Conservation (phyloP, 371 early-diverging fungal species). For the Entomophthora muscae region DNA sequence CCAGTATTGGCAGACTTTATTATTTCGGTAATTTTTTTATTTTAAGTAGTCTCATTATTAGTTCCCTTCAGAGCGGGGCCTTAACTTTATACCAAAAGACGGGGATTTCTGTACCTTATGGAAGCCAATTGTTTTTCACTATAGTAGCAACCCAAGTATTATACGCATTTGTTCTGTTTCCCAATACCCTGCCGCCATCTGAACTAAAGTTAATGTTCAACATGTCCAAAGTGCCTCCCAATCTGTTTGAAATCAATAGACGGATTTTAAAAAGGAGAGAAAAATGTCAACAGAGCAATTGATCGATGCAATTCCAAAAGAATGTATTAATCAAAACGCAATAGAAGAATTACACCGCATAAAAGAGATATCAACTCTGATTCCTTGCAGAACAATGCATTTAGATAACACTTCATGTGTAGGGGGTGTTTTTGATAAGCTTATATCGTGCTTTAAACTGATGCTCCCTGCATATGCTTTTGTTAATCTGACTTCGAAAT, state of each 20-base stretch:
- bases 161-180: neutral
- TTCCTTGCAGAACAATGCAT: neutral
- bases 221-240: neutral
- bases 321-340: neutral
- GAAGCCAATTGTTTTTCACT: neutral
- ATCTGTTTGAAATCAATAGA: neutral
- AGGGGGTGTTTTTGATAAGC: neutral
- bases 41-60: neutral
- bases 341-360: neutral
- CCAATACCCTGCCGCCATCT: neutral
- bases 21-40: neutral
- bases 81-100: neutral
- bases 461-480: neutral
- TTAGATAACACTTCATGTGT: neutral
- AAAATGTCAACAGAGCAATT: neutral
- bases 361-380: neutral
- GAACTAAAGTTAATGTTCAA: neutral
- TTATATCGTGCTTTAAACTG: neutral
- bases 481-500: neutral
- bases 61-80: neutral
- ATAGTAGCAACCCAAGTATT: neutral
- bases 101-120: neutral
- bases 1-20: neutral
- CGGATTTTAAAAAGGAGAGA: neutral
- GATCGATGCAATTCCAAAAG: neutral